Evolutionary conservation across 2,329 filamentous ascomycete genomes (phyloP), one percentile per base, ranked within the genome.

Genomic region (Elsinoe arachidis): DNA sequence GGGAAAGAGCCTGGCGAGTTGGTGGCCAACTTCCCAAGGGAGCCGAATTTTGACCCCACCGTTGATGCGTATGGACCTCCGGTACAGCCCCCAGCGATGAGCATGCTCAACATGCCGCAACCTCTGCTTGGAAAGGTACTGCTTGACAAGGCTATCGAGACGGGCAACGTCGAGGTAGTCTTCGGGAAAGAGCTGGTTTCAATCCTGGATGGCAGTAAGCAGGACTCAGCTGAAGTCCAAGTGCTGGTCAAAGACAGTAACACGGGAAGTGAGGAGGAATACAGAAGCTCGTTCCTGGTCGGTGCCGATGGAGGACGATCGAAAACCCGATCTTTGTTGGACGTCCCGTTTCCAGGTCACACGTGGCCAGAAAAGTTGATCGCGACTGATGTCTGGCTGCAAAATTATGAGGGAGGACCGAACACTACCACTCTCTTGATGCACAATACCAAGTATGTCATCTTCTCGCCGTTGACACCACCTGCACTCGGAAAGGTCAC

Each of bases 281-380:
- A 54, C 15, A 11, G 3, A 14, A 43, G 57, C 17, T 35, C 35
- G 14, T 59, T 57, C 37, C 43, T 59, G 9, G 53, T 61, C 12
- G 57, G 52, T 33, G 59, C 59, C n/a, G 59, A 61, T 46, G 59
- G 59, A 12, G 57, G 57, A 10, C 52, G 57, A 15, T 59, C 57
- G 11, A 59, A 49, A 14, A 58, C 56, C 4, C 52, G 59, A 4
- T 30, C 35, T 4, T 49, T 62, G 19, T 37, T 59, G 6, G 56
- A 46, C n/a, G 51, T 60, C 23, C 37, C 55, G 15, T 62, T 62
- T 37, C 47, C 55, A 10, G 60, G 60, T 26, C 55, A 57, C 37
- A 62, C 60, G 5, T 60, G 46, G 53, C 30, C 51, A 6, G 56
- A 60, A 21, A 59, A 62, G 52, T 46, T 62, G 17, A 59, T 62